Base-by-base conservation (phyloP, 139 green algal genomes). In the Spirogloea muscicola region DNA sequence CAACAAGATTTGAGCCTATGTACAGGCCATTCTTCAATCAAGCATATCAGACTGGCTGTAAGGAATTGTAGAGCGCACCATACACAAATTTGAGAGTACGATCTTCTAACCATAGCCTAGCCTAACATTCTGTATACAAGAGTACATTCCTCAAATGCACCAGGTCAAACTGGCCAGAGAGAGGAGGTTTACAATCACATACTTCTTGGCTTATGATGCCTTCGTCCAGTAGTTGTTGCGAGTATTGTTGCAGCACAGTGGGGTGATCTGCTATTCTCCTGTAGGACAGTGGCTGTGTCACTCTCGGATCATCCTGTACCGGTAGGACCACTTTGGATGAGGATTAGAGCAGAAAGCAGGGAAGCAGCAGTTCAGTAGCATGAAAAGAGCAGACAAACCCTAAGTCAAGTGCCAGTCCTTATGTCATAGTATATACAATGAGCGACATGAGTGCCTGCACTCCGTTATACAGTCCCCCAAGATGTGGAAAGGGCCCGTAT, bases 221-320 rank as follows among this genome's bases (percentile, higher is more conserved):
- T 76, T 96, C 89, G 3, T 31, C 36, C 49, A 96, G 43, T 58
- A 96, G 84, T 37, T 86, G 72, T 27, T 94, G 70, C 55, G 81
- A 57, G 79, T 97, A 96, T 46, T 88, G 70, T 82, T 88, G 60
- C 43, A 88, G 80, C 37, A 81, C 74, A 69, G 88, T 91, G 55
- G 86, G 82, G 61, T 95, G 86, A 55, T 62, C 58, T 18, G 48
- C 29, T 0, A 85, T 81, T 13, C 76, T 67, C 55, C 84, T 86
- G 86, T 97, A 98, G 90, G 96, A 95, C 49, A 95, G 74, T 3
- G 93, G 93, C 86, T 97, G 91, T 34, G 94, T 98, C 82, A 98
- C 96, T 84, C 91, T 93, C 36, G 94, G 94, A 84, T 98, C 93
- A 61, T 98, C 94, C 65, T 96, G 96, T 82, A n/a, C n/a, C 27